Base-by-base conservation (phyloP, 371 early-diverging fungal species). In the Quaeritorhiza haematococci region DNA sequence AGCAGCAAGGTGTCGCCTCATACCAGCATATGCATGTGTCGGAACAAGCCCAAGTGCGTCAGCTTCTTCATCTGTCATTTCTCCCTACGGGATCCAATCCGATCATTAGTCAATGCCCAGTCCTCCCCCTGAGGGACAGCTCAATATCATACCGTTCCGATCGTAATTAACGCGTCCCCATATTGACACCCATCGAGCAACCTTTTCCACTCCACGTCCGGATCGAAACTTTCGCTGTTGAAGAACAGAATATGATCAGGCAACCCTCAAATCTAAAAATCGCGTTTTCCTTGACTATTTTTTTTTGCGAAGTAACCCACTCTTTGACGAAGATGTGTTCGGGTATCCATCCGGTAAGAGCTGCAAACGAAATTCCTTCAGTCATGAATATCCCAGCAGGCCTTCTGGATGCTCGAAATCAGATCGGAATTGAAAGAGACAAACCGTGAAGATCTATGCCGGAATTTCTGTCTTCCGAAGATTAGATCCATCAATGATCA, bases 301-400 rank as follows among this genome's bases (percentile, higher is more conserved):
- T n/a, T n/a, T n/a, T n/a, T n/a, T n/a, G n/a, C n/a, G 27, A 24
- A 10, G 33, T 32, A 19, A 55, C 65, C 68, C 76, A 74, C 80
- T 89, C 89, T 33, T 85, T 80, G 43, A 91, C 82, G 68, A 91
- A 91, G 6, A 92, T 75, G 51, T 91, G 87, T 56, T 94, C 94
- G 1, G 94, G 94, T 29, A 92, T 87, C 94, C 94, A 94, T 3
- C 91, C 92, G 4, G 94, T 92, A 60, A 94, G 70, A 8, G 89
- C 85, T 61, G 80, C 74, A 38, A 27, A 34, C 15, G 41, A 26
- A 7, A 17, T 29, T 68, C 78, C 60, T 81, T 75, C 82, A 26
- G 29, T 21, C n/a, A n/a, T n/a, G n/a, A 26, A 33, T 33, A 24
- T 29, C n/a, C 2, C 24, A 5, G 27, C 43, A 46, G 13, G 30